Evolutionary conservation across 805 yeast species (phyloP).

Genomic region (Cyberlindnera mississippiensis): DNA sequence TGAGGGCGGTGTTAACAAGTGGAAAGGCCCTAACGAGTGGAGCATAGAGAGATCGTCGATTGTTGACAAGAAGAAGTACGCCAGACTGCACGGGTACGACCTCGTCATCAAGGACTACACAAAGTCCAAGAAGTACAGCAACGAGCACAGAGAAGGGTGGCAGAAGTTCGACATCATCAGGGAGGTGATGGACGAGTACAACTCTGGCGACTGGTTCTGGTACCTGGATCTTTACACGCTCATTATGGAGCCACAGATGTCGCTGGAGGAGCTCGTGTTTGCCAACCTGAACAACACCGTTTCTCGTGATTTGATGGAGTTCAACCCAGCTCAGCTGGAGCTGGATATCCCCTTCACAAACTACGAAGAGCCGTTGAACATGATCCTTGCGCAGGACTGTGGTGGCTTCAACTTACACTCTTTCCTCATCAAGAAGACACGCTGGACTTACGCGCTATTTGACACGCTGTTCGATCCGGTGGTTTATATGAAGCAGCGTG

Average conservation of each 20-base stretch:
- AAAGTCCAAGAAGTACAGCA: slow-evolving; percentile 43
- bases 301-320: slow-evolving; percentile 32
- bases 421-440: slow-evolving; percentile 35
- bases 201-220: slow-evolving; percentile 37
- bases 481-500: slow-evolving; percentile 38
- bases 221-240: slow-evolving; percentile 37
- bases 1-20: slow-evolving; percentile 38
- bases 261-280: slow-evolving; percentile 34
- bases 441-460: slow-evolving; percentile 35
- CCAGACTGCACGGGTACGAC: slow-evolving; percentile 46
- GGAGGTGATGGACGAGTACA: slow-evolving; percentile 32
- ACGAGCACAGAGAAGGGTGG: slow-evolving; percentile 47
- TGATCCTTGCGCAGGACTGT: slow-evolving; percentile 39
- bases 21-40: slow-evolving; percentile 40
- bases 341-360: slow-evolving; percentile 30
- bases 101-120: slow-evolving; percentile 43
- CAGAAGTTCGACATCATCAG: slow-evolving; percentile 37
- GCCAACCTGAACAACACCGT: slow-evolving; percentile 28
- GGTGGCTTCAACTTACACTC: slow-evolving; percentile 40
- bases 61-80: slow-evolving; percentile 44
- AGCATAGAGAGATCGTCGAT: slow-evolving; percentile 45
- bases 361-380: slow-evolving; percentile 33
- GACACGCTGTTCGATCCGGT: slow-evolving; percentile 42
- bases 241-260: slow-evolving; percentile 37
- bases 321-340: slow-evolving; percentile 34